phyloP scores from a whole-genome alignment of 1,139 yeast genomes.

The Hansenula sp. region DNA sequence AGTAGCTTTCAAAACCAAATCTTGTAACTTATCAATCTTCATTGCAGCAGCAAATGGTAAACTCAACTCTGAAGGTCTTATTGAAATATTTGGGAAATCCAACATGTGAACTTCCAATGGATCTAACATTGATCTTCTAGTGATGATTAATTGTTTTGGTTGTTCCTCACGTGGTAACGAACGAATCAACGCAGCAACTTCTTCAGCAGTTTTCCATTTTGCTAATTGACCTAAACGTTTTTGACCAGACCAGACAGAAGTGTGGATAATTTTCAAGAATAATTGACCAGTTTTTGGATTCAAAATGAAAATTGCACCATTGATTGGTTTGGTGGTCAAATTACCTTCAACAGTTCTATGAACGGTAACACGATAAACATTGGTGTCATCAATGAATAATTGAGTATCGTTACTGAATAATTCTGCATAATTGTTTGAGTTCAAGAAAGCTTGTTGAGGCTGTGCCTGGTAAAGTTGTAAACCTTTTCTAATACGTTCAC shows the following conservation, averaged over 20 bases:
- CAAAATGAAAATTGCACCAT: conserved; percentile 87
- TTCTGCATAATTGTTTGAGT: conserved; percentile 87
- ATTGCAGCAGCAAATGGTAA: conserved; percentile 88
- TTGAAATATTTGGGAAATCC: conserved; percentile 90
- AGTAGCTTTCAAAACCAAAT: conserved; percentile 77
- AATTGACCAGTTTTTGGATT: conserved; percentile 90
- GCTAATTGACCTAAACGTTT: conserved; percentile 91
- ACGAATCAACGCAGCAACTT: conserved; percentile 85
- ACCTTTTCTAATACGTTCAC: conserved; percentile 94
- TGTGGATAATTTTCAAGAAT: conserved; percentile 84
- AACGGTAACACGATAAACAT: conserved; percentile 90
- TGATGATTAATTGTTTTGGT: conserved; percentile 87
- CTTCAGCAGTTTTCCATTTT: conserved; percentile 98
- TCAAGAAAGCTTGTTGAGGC: conserved; percentile 88
- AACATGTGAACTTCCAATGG: conserved; percentile 96
- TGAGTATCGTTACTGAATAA: conserved; percentile 80
- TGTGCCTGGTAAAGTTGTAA: conserved; percentile 90
- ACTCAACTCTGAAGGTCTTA: conserved; percentile 85
- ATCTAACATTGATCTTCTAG: conserved; percentile 88
- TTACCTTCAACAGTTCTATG: conserved; percentile 94
- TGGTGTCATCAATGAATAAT: conserved; percentile 85
- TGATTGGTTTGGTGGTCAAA: conserved; percentile 85
- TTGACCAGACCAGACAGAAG: conserved; percentile 97
- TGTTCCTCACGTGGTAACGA: conserved; percentile 92
- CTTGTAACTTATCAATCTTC: conserved; percentile 76